Evolutionary conservation across 306 rosid genomes (phyloP), one percentile per base, ranked within the genome.

Genomic region (Psophocarpus tetragonolobus): DNA sequence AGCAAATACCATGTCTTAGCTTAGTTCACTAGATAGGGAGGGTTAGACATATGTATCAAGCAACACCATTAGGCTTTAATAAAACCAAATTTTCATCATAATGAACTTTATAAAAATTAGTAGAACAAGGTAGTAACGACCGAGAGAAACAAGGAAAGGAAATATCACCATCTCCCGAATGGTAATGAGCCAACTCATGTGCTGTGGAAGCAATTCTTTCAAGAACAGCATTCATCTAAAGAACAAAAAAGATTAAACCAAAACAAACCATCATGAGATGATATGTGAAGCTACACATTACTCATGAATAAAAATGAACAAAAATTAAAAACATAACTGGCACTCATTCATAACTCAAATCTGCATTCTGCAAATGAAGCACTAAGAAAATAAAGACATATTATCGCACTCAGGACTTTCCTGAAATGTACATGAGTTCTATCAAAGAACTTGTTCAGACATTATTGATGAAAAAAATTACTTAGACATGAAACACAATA

Each of bases 141-240:
- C 10, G 9, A 62, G 56, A 58, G 35, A 13, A 51, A 57, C 7
- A 42, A 29, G 5, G 42, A 57, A 44, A 21, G 38, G 20, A 83
- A 63, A 76, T 7, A 61, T 68, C 87, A 95, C 99, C 99, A 7
- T 92, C 97, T 74, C 97, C 99, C 1, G 97, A 95, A 84, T 95
- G 99, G 88, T 91, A 92, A 84, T 89, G 97, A 68, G 99, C 94
- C 89, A 95, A 84, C 86, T 92, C 99, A 73, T 95, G 94, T 17
- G 90, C 65, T 15, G 96, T 92, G 75, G 99, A 91, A 48, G 92
- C 85, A 82, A 92, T 91, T 84, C 91, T 91, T 86, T 93, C 97
- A 45, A 92, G 97, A 88, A 95, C 97, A 45, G 88, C 90, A 86
- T 91, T 95, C 97, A 95, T 95, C 99, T 92, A 86, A 48, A 80